These are phyloP conservation scores for Casuarina glauca DNA, from an alignment of 306 rosid genomes.

Conservation along the genomic window DNA sequence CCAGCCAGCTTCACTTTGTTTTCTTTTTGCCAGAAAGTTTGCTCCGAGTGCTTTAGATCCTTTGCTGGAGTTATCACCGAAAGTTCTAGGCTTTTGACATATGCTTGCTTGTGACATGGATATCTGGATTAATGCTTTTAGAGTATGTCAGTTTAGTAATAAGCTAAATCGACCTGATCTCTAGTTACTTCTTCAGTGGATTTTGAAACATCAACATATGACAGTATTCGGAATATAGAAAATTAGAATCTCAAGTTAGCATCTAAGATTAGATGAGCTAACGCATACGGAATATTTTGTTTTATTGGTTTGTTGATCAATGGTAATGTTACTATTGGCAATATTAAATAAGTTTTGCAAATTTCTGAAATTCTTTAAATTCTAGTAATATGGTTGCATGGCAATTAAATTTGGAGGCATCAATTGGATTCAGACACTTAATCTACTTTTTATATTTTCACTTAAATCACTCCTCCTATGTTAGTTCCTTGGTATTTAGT, in stretches of 20 bases:
- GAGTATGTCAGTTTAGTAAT: conserved; percentile 34
- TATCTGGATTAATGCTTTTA: conserved; percentile 25
- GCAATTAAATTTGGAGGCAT: background rate
- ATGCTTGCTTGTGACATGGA: conserved; percentile 25
- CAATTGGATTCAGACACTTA: background rate
- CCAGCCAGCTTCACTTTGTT: conserved; percentile 85
- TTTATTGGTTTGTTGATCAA: conserved; percentile 26
- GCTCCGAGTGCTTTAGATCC: conserved; percentile 89
- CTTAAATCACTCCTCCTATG: background rate
- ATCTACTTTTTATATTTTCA: background rate
- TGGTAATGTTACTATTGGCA: conserved; percentile 21
- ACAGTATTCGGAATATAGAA: conserved; percentile 37
- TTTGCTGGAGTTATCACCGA: conserved; percentile 65
- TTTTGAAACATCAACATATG: conserved; percentile 34
- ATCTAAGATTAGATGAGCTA: conserved; percentile 30
- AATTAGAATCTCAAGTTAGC: conserved; percentile 35
- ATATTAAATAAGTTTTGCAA: background rate
- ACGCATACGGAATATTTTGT: conserved; percentile 27
- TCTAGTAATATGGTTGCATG: background rate
- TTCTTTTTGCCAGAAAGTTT: conserved; percentile 91
- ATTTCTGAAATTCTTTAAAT: background rate
- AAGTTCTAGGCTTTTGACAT: conserved; percentile 65
- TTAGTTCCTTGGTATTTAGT: background rate
- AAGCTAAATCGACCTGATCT: conserved; percentile 33
- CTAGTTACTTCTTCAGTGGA: conserved; percentile 21